A percentile compares a stretch with the other conserved stretches of the same genome.
Conservation (phyloP, 1,284 basidiomycete genomes). For the Rugosomyces carneus region DNA sequence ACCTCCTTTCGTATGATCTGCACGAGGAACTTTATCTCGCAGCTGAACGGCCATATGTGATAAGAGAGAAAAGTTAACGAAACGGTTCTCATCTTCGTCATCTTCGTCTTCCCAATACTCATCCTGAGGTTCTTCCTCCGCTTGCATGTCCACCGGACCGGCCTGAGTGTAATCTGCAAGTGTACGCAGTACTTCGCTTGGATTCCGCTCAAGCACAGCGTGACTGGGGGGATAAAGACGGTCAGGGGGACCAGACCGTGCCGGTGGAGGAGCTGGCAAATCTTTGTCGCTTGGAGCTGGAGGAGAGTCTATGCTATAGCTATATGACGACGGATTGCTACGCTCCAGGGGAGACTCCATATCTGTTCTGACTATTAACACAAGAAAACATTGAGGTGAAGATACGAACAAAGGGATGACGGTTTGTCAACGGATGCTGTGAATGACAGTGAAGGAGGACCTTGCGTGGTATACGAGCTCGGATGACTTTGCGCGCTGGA, state of each 20-base stretch:
- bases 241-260: conserved; percentile 3
- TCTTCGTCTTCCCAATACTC: conserved; percentile 61
- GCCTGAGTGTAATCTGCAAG: conserved; percentile 29
- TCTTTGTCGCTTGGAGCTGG: conserved; percentile 3
- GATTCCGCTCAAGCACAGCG: conserved; percentile 23
- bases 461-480: conserved; percentile 2
- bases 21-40: conserved; percentile 79
- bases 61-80: conserved; percentile 83
- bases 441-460: conserved; percentile 6
- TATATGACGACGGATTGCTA: conserved; percentile 12
- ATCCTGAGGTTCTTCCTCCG: conserved; percentile 73
- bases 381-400: background rate
- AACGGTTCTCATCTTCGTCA: conserved; percentile 71
- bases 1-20: conserved; percentile 85
- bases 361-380: conserved; percentile 10
- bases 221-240: conserved; percentile 2
- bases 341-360: conserved; percentile 9
- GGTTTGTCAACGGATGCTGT: conserved; percentile 1
- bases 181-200: conserved; percentile 29
- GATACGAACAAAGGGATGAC: conserved; percentile 12
- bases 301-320: conserved; percentile 8
- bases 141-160: conserved; percentile 10
- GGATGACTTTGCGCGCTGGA: conserved; percentile 16
- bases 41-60: conserved; percentile 87
- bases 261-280: conserved; percentile 6